A percentile compares a stretch with the other conserved stretches of the same genome.
Evolutionary conservation across 2,329 filamentous ascomycete species (phyloP).

Genomic region (Akanthomyces muscarius): DNA sequence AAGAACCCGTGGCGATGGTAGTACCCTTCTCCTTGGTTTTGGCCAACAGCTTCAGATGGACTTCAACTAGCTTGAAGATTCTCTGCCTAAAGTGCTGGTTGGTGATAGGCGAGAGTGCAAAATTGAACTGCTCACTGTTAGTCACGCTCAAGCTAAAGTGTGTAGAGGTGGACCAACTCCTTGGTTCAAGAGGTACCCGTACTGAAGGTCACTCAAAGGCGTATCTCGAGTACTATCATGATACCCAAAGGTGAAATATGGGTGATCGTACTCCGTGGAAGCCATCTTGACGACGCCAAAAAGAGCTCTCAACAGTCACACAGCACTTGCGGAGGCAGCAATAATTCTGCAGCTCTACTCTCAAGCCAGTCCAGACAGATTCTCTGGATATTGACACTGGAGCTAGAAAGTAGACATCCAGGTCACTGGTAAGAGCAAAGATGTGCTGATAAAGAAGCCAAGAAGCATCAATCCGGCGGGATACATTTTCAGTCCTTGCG

Average conservation of each 20-base stretch:
- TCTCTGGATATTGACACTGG: not conserved
- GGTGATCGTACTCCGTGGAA: constrained; percentile 27
- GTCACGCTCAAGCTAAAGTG: constrained; percentile 19
- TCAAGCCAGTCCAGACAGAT: not conserved
- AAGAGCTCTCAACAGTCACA: constrained; percentile 21
- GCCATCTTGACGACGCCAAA: not conserved
- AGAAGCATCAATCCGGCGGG: not conserved
- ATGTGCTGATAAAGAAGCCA: not conserved
- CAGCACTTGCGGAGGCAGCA: not conserved
- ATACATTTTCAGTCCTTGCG: constrained; percentile 8
- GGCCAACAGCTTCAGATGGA: constrained; percentile 48
- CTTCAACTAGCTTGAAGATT: constrained; percentile 58
- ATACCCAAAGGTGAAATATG: constrained; percentile 67
- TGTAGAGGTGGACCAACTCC: constrained; percentile 51
- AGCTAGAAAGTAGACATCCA: not conserved
- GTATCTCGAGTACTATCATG: constrained; percentile 63
- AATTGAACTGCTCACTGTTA: constrained; percentile 60
- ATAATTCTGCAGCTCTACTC: not conserved
- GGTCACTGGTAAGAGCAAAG: not conserved
- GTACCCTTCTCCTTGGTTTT: constrained; percentile 35
- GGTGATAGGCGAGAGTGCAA: constrained; percentile 74
- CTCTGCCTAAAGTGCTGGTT: constrained; percentile 67
- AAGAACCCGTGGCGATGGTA: constrained; percentile 41
- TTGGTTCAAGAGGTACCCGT: constrained; percentile 63
- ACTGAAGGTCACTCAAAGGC: constrained; percentile 60